Base-by-base conservation (phyloP, 768 basidiomycete genomes). In the Boletus vermiculosoides region DNA sequence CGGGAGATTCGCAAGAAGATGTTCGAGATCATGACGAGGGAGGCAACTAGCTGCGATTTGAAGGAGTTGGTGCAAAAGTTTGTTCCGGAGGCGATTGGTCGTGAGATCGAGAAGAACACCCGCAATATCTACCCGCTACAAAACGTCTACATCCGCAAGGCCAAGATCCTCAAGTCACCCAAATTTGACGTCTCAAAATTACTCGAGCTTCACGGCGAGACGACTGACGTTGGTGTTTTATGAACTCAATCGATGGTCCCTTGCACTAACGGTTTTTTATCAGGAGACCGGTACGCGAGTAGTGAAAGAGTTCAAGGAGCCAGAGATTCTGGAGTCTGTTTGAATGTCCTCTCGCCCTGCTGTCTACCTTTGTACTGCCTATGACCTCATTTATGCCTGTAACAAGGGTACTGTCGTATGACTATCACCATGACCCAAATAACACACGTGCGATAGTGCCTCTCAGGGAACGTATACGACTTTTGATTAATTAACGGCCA, bases 51-150 rank as follows among this genome's bases (percentile, higher is more conserved):
- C 68, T 94, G 92, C 72, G 97, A 98, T 77, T 78, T 99, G 77
- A 98, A 98, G 87, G 93, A 95, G 82, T 76, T 94, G 66, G 94
- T 98, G 58, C 92, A 94, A 81, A 99, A 99, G 84, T 97, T 99
- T 74, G 87, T 98, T 45, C 96, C 97, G 33, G 97, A 99, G 79
- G 93, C 92, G 60, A 98, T 99, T 68, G 97, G 97, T 65, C 88
- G 95, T 66, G 97, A 99, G 83, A 99, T 99, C 65, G 97, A 99
- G 85, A 99, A 99, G 83, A 88, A 96, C 52, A 83, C 88, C 60
- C 83, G 93, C 69, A 90, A 88, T 75, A 98, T 98, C 80, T 99
- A 95, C 82, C 97, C 97, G 66, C 79, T 99, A 71, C 95, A 98
- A 82, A 98, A 98, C 76, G 95, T 98, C 72, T 96, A 94, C 80